phyloP scores from a whole-genome alignment of 306 rosid species.

The Corylus avellana region DNA sequence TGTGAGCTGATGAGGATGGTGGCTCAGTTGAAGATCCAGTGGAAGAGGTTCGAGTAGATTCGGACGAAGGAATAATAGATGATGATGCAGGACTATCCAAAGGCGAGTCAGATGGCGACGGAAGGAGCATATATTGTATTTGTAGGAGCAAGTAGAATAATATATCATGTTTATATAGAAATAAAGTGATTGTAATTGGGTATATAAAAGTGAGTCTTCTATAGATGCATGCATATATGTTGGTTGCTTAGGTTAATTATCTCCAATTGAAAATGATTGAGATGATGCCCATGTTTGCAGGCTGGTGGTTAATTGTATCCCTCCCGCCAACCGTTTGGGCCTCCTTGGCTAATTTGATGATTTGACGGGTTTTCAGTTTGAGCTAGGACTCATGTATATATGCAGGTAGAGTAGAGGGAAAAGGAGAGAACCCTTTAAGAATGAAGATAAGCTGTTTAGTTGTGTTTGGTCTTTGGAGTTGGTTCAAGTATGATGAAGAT shows the following conservation, averaged over 20 bases:
- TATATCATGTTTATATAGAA: not conserved
- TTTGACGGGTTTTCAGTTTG: not conserved
- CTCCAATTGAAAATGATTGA: constrained; percentile 56
- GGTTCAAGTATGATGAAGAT: no score
- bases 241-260: constrained; percentile 59
- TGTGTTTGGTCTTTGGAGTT: no score
- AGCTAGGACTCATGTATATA: constrained; percentile 13
- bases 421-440: not conserved
- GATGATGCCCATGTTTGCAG: constrained; percentile 67
- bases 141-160: no score
- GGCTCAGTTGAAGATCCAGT: constrained; percentile 31
- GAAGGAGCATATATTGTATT: constrained; percentile 8
- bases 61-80: constrained; percentile 51
- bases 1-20: constrained; percentile 43
- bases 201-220: no score
- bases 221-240: not conserved
- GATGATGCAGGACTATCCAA: constrained; percentile 36
- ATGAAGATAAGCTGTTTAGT: no score
- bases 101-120: constrained; percentile 24
- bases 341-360: no score
- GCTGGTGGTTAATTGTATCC: constrained; percentile 47
- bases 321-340: constrained; percentile 51
- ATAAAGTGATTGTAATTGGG: not conserved
- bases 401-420: not conserved
- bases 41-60: constrained; percentile 35